phyloP scores from a whole-genome alignment of 306 rosid species.

The Parietaria judaica region DNA sequence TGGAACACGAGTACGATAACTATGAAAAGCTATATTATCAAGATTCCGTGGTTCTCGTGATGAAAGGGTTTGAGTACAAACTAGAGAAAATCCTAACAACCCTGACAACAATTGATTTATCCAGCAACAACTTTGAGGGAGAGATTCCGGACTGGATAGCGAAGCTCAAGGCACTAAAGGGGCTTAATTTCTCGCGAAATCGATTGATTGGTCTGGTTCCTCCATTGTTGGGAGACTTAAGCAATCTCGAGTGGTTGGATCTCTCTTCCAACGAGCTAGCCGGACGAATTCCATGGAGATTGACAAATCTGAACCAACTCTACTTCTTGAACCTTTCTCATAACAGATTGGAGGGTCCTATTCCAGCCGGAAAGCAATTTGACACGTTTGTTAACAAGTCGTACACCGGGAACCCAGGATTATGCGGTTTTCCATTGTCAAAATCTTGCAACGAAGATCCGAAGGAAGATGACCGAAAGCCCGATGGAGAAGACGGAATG shows the following conservation, averaged over 20 bases:
- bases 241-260: no score
- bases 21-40: no score
- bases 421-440: constrained; percentile 7
- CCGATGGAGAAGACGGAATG: not conserved
- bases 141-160: no score
- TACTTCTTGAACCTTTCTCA: not conserved
- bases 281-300: no score
- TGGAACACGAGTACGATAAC: not conserved
- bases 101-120: not conserved
- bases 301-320: not conserved
- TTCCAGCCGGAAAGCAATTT: constrained; percentile 3
- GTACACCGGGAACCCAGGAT: constrained; percentile 2
- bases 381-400: constrained; percentile 5
- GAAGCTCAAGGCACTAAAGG: no score
- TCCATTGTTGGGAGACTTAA: no score
- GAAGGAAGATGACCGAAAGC: not conserved
- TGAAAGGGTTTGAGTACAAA: not conserved
- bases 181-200: no score
- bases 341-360: constrained; percentile 10
- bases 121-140: not conserved
- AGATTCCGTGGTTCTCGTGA: not conserved
- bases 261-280: no score
- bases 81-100: not conserved
- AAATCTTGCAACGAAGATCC: not conserved
- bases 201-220: no score